Base-by-base conservation (phyloP, 2,329 filamentous ascomycete genomes). In the Chaetomium sp. region DNA sequence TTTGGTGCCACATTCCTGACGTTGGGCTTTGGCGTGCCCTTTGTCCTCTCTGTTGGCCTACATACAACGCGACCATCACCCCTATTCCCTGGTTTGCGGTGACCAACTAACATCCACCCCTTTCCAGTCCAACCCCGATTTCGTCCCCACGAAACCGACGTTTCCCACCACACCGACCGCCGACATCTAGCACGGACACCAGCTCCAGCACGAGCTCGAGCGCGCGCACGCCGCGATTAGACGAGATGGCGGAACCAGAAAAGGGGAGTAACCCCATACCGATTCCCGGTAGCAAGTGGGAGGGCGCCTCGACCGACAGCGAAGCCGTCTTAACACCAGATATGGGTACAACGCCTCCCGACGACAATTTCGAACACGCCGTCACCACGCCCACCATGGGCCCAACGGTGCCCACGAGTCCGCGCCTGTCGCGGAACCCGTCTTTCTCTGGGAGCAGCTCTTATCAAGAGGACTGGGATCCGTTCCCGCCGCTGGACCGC, bases 401-500 rank as follows among this genome's bases (percentile, higher is more conserved):
- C 40, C 76, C 75, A 35, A 72, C 69, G 48, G 70, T 71, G 11
- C 68, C 71, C 52, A 76, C 70, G 44, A 85, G 78, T 66, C 75
- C 83, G 49, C 67, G 76, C 60, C 74, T 91, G 48, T 95, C 91
- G 6, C 83, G 91, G 57, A 87, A 88, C 54, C 79, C 81, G 12
- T 95, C 91, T 12, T 91, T 91, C 70, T 91, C 89, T n/a, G 85
- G 83, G 49, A 90, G 85, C 71, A 90, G 86, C 69, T 86, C 84
- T n/a, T 90, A 90, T 66, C 88, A 94, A 55, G 89, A 94, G 64
- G 90, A 92, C 68, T 94, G 89, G 81, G 90, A 95, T 60, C 78
- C 84, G 27, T 88, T 95, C 59, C 89, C 91, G 8, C 91, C 92
- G 0, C 77, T 96, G 32, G 94, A 99, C 70, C 88, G 90, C 51